phyloP scores from a whole-genome alignment of 2,329 filamentous ascomycete genomes.

The Trichoderma sp. region DNA sequence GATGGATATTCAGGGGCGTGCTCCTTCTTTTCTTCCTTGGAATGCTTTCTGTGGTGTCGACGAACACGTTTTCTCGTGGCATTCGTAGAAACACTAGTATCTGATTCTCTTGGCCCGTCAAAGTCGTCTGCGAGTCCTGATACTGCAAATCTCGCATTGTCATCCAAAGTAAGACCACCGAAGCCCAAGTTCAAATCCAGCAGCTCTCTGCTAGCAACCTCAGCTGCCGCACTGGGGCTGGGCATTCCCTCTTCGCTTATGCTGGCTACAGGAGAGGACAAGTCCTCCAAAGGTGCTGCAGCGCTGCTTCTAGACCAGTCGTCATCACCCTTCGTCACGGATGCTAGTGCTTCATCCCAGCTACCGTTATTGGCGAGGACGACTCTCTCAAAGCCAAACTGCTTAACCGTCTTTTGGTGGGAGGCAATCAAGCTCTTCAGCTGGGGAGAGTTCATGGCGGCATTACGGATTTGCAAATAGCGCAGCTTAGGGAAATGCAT shows the following conservation, averaged over 20 bases:
- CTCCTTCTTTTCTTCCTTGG: slow-evolving; percentile 32
- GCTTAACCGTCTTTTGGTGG: slow-evolving; percentile 68
- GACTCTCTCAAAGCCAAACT: slow-evolving; percentile 81
- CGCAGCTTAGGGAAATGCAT: slow-evolving; percentile 68
- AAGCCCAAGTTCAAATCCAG: slow-evolving; percentile 42
- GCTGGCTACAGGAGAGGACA: slow-evolving; percentile 36
- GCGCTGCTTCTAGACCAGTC: slow-evolving; percentile 41
- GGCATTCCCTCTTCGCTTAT: slow-evolving; percentile 44
- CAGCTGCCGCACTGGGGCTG: slow-evolving; percentile 55
- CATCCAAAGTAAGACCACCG: slow-evolving; percentile 43
- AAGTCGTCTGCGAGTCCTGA: slow-evolving; percentile 40
- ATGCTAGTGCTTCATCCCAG: slow-evolving; percentile 82
- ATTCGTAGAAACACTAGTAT: slow-evolving; percentile 48
- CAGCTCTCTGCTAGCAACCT: slow-evolving; percentile 55
- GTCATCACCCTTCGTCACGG: slow-evolving; percentile 52
- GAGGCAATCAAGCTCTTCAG: slow-evolving; percentile 67
- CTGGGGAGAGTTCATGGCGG: slow-evolving; percentile 69
- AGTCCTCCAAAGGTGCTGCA: slow-evolving; percentile 34
- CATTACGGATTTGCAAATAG: slow-evolving; percentile 71
- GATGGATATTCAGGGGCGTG: slow-evolving; percentile 27
- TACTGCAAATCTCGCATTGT: slow-evolving; percentile 37
- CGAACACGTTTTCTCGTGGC: slow-evolving; percentile 49
- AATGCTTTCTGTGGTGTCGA: slow-evolving; percentile 43
- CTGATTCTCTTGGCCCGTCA: slow-evolving; percentile 37
- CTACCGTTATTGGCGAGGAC: slow-evolving; percentile 66